Conservation (phyloP, 2,329 filamentous ascomycete genomes). For the Alternaria sp. region DNA sequence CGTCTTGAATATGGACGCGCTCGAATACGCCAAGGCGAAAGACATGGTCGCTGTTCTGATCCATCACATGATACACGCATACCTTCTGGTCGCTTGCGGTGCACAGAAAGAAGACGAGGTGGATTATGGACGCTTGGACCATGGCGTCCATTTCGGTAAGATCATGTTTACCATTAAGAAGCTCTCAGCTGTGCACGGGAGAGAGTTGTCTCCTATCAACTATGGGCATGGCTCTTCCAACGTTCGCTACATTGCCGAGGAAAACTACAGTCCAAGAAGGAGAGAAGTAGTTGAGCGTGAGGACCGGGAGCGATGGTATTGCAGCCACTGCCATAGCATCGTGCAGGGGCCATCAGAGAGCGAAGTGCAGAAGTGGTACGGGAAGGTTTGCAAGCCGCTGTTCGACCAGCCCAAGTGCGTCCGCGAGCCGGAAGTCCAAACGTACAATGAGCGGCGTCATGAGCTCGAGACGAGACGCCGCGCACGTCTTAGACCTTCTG, state of each 20-base stretch:
- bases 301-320: conserved; percentile 28
- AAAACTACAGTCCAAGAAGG: conserved; percentile 11
- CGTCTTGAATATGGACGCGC: conserved; percentile 33
- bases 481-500: conserved; percentile 35
- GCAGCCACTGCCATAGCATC: conserved; percentile 31
- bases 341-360: conserved; percentile 19
- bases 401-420: conserved; percentile 26
- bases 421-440: conserved; percentile 30
- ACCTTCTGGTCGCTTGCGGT: conserved; percentile 52
- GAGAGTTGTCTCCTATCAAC: conserved; percentile 38
- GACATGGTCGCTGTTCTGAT: conserved; percentile 48
- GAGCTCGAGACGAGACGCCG: conserved; percentile 40
- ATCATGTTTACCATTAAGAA: conserved; percentile 49
- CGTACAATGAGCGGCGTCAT: conserved; percentile 36
- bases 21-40: conserved; percentile 35
- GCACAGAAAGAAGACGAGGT: conserved; percentile 40
- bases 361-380: conserved; percentile 44
- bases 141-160: conserved; percentile 51
- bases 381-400: conserved; percentile 40
- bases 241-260: conserved; percentile 14
- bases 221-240: conserved; percentile 37
- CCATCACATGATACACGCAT: conserved; percentile 57
- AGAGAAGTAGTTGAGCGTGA: neutral
- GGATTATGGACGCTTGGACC: conserved; percentile 45
- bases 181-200: conserved; percentile 33